These are phyloP conservation scores for Erythrophleum ivorense DNA, from an alignment of 331 rosid genomes.

Conservation along the genomic window DNA sequence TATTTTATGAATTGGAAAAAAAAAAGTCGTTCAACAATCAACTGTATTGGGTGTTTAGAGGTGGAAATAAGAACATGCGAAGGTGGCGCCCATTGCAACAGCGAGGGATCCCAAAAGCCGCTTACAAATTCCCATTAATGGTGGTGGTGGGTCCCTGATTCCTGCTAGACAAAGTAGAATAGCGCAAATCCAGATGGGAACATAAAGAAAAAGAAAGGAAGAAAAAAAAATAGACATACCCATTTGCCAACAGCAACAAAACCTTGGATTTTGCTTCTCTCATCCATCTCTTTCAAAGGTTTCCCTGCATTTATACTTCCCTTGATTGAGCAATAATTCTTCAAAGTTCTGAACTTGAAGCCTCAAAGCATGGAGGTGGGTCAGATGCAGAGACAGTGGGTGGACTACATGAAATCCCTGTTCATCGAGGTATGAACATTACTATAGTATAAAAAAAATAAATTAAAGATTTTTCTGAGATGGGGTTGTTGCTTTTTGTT, in stretches of 20 bases:
- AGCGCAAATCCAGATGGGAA: conserved; percentile 10
- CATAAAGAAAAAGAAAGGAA: background rate
- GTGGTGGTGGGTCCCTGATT: conserved; percentile 25
- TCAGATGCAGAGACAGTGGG: conserved; percentile 92
- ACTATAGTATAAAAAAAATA: background rate
- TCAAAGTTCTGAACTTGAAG: conserved; percentile 55
- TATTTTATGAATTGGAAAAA: too few relatives aligned
- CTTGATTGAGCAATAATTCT: conserved; percentile 47
- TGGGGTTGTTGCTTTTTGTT: background rate
- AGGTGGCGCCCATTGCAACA: background rate
- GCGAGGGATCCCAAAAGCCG: background rate
- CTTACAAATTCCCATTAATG: conserved; percentile 23
- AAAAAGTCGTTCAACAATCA: too few relatives aligned
- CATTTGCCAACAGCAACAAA: conserved; percentile 34
- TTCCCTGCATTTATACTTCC: conserved; percentile 34
- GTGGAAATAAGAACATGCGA: background rate
- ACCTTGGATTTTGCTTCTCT: conserved; percentile 38
- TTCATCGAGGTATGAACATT: conserved; percentile 66
- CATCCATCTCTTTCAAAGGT: conserved; percentile 37
- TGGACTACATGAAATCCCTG: conserved; percentile 74
- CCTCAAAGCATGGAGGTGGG: conserved; percentile 78
- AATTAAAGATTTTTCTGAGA: conserved; percentile 16
- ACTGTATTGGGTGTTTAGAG: too few relatives aligned
- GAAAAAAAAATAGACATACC: background rate
- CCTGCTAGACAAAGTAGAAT: conserved; percentile 17